Evolutionary conservation across 768 basidiomycete species (phyloP).

Genomic region (Phylloporus arenicola): DNA sequence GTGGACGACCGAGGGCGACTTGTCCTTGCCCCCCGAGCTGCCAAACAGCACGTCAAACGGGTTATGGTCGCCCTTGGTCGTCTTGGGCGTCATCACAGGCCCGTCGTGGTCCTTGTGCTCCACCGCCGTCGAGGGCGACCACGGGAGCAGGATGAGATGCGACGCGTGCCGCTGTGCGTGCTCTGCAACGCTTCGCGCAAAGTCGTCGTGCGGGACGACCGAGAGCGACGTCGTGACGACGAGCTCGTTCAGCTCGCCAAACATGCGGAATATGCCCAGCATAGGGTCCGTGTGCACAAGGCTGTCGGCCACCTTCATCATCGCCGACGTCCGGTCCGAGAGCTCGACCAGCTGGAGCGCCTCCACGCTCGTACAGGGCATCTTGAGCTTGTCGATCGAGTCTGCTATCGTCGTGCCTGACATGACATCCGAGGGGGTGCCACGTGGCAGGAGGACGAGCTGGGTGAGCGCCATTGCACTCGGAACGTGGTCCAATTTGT

Average conservation of each 20-base stretch:
- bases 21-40: conserved; percentile 25
- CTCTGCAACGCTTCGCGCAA: conserved; percentile 62
- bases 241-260: conserved; percentile 66
- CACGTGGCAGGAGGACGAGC: conserved; percentile 52
- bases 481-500: conserved; percentile 84
- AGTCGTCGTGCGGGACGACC: conserved; percentile 73
- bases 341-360: conserved; percentile 86
- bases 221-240: conserved; percentile 59
- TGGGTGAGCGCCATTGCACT: conserved; percentile 88
- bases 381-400: conserved; percentile 5
- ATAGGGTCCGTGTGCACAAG: conserved; percentile 69
- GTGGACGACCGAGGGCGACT: conserved; percentile 52
- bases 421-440: neutral
- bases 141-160: conserved; percentile 80
- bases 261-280: conserved; percentile 69
- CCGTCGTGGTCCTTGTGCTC: conserved; percentile 1
- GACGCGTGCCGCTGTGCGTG: conserved; percentile 55
- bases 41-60: conserved; percentile 73
- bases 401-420: conserved; percentile 11
- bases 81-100: conserved; percentile 10
- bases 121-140: conserved; percentile 46
- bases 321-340: conserved; percentile 58
- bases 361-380: conserved; percentile 45
- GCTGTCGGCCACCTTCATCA: conserved; percentile 61
- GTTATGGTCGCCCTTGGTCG: conserved; percentile 31